Evolutionary conservation across 2,329 filamentous ascomycete genomes (phyloP), one percentile per base, ranked within the genome.

Genomic region (Daldinia eschscholtzii): DNA sequence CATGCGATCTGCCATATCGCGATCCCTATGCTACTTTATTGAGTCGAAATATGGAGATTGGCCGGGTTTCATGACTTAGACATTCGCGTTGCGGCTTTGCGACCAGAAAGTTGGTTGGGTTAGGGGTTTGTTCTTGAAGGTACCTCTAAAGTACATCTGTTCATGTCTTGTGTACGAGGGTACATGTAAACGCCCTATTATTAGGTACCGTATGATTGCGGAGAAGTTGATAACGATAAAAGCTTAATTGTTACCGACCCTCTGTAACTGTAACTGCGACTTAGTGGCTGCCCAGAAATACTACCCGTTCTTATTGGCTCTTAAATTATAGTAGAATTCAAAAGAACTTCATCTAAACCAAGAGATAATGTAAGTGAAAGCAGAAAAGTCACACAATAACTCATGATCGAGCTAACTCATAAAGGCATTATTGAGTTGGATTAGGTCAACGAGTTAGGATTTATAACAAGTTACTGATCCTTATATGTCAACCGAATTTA

Each of bases 1-100:
- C 46, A 67, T 69, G 72, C 72, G 70, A 74, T 71, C 56, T 74
- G 74, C 76, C 76, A 77, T 77, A 64, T 75, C 73, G 70, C 68
- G 71, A 46, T 57, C 53, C 9, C 33, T 64, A 26, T 55, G 15
- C 50, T 56, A 61, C 26, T 28, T 42, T 53, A 50, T 30, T 56
- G 30, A 53, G n/a, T 61, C 37, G 41, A 37, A 33, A 37, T 35
- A 60, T 42, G 20, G 28, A 23, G 28, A 30, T 55, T 52, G 57
- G 50, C 52, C 37, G 60, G 44, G 53, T 68, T 64, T 62, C 59
- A 57, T 61, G 18, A 59, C 15, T 41, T 39, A 20, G 23, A 59
- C 13, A 46, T 59, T n/a, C 41, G 48, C 23, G 28, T 53, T 67
- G 50, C 64, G 39, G 60, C 56, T 65, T 70, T 65, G 67, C 67